Conservation (phyloP, 345 rosid species). For the Pistacia vera region DNA sequence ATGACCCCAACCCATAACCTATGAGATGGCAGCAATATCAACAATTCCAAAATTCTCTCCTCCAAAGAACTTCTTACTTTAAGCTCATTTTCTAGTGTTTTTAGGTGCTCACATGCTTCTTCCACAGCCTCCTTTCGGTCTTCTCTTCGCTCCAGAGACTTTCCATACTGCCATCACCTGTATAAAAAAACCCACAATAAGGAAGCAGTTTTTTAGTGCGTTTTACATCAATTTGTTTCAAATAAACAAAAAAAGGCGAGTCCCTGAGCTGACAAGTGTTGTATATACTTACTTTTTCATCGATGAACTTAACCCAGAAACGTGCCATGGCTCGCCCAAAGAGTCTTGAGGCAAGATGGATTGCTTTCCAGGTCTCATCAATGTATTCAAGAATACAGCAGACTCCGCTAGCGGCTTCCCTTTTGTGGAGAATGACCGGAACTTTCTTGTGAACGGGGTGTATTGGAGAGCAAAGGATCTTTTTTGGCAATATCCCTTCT, state of each 20-base stretch:
- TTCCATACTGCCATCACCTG: constrained; percentile 41
- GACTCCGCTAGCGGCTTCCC: constrained; percentile 49
- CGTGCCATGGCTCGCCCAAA: constrained; percentile 46
- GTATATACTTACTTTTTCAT: constrained; percentile 35
- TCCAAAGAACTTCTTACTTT: constrained; percentile 56
- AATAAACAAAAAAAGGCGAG: background rate
- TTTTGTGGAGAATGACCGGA: constrained; percentile 54
- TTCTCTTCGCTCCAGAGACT: constrained; percentile 29
- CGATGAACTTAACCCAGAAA: constrained; percentile 60
- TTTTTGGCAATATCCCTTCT: constrained; percentile 47
- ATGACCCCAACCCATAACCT: constrained; percentile 37
- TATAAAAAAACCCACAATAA: too few species aligned
- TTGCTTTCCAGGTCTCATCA: constrained; percentile 50
- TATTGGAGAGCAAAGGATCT: constrained; percentile 44
- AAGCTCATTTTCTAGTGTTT: constrained; percentile 53
- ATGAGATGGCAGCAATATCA: constrained; percentile 52
- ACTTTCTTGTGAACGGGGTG: constrained; percentile 54
- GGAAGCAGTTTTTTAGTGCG: too few species aligned
- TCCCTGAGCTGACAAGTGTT: background rate
- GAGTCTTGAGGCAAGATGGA: constrained; percentile 49
- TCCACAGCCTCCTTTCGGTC: constrained; percentile 37
- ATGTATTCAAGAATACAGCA: constrained; percentile 54
- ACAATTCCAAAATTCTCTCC: constrained; percentile 59
- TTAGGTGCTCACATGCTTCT: constrained; percentile 45
- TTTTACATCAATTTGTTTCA: background rate